Percentiles rank a stretch among this genome's conserved stretches.
These are phyloP conservation scores for Neoboletus brunneissimus DNA, from an alignment of 768 basidiomycete genomes.

Conservation along the genomic window DNA sequence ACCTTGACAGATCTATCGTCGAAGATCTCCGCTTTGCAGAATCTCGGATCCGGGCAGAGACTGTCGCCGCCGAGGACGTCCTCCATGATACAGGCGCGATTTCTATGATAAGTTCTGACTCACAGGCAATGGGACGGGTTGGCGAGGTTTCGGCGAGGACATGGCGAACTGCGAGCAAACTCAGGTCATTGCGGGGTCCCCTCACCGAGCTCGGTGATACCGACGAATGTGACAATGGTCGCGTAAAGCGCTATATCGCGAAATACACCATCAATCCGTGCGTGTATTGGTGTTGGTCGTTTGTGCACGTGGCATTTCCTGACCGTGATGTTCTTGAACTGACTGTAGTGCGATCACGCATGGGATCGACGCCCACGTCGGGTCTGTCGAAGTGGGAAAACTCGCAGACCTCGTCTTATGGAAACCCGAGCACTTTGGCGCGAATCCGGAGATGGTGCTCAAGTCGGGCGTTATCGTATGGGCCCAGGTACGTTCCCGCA, in stretches of 20 bases:
- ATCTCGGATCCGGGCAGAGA: constrained; percentile 94
- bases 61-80: constrained; percentile 96
- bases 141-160: constrained; percentile 91
- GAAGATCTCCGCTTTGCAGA: constrained; percentile 97
- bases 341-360: constrained; percentile 77
- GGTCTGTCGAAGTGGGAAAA: constrained; percentile 75
- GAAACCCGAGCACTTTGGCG: constrained; percentile 92
- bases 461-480: constrained; percentile 93
- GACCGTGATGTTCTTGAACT: background rate
- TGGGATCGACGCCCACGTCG: constrained; percentile 85
- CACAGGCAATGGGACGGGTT: constrained; percentile 98
- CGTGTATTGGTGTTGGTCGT: constrained; percentile 24
- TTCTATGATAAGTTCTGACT: constrained; percentile 94
- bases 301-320: background rate
- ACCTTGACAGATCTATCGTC: constrained; percentile 84
- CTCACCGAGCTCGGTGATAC: constrained; percentile 55
- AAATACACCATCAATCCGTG: constrained; percentile 99
- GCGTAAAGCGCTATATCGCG: constrained; percentile 92
- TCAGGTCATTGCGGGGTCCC: constrained; percentile 77
- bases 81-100: constrained; percentile 92
- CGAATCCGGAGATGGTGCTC: constrained; percentile 90
- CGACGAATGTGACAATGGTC: constrained; percentile 60
- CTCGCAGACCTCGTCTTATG: constrained; percentile 95
- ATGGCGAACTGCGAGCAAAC: constrained; percentile 97
- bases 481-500: constrained; percentile 60